These are phyloP conservation scores for Ophiosphaerella narmari DNA, from an alignment of 2,329 filamentous ascomycete genomes.

Conservation along the genomic window DNA sequence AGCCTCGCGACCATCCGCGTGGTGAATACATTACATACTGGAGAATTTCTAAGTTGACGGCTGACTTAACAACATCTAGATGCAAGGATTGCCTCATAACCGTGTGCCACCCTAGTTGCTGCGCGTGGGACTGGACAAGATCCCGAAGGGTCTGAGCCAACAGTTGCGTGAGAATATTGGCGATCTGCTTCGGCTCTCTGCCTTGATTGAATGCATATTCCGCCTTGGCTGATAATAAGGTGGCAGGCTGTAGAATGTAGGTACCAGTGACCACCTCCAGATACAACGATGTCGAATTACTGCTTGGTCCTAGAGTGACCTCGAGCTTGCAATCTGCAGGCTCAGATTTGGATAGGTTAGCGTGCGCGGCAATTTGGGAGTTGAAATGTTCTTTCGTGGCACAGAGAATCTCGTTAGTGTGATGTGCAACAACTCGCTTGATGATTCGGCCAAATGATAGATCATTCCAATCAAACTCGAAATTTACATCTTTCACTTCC, in stretches of 20 bases:
- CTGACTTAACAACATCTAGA: slow-evolving; percentile 61
- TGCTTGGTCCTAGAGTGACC: slow-evolving; percentile 70
- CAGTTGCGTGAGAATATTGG: slow-evolving; percentile 63
- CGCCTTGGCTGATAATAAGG: slow-evolving; percentile 48
- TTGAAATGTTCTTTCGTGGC: slow-evolving; percentile 61
- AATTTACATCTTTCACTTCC: slow-evolving; percentile 70
- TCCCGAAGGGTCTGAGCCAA: slow-evolving; percentile 66
- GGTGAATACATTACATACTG: slow-evolving; percentile 72
- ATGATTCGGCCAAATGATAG: slow-evolving; percentile 78
- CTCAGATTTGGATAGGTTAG: slow-evolving; percentile 63
- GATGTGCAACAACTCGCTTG: slow-evolving; percentile 73
- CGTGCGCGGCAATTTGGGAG: slow-evolving; percentile 61
- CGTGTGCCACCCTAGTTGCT: slow-evolving; percentile 68
- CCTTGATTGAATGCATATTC: slow-evolving; percentile 69
- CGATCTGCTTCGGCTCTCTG: slow-evolving; percentile 62
- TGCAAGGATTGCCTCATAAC: slow-evolving; percentile 32
- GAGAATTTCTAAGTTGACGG: slow-evolving; percentile 65
- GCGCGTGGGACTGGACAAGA: slow-evolving; percentile 64
- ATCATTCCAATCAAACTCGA: slow-evolving; percentile 67
- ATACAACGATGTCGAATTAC: slow-evolving; percentile 61
- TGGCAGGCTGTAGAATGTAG: slow-evolving; percentile 68
- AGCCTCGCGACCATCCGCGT: slow-evolving; percentile 71
- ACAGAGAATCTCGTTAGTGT: slow-evolving; percentile 73
- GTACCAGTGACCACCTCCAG: slow-evolving; percentile 81
- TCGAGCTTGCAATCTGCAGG: slow-evolving; percentile 70